Percentiles rank a stretch among this genome's conserved stretches.
phyloP scores from a whole-genome alignment of 1,284 basidiomycete species.

The Melampsora americana region DNA sequence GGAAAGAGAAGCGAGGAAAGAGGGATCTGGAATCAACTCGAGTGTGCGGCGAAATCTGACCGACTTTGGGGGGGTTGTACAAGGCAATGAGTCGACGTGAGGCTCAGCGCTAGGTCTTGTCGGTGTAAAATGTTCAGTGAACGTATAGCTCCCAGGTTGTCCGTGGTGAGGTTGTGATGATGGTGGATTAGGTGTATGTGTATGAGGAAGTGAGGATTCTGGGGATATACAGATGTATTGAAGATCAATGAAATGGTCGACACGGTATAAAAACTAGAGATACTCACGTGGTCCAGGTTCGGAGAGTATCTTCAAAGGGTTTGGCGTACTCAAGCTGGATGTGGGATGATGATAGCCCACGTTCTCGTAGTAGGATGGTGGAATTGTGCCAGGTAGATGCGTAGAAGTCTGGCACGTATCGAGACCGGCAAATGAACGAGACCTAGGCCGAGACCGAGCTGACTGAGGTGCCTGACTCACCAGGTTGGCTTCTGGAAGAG shows the following conservation, averaged over 20 bases:
- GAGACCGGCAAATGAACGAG: background rate
- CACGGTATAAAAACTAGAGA: too few relatives aligned
- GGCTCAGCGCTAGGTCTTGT: background rate
- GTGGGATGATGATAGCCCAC: background rate
- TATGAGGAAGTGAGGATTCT: too few relatives aligned
- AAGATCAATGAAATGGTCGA: too few relatives aligned
- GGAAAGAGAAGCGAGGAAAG: too few relatives aligned
- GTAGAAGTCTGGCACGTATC: background rate
- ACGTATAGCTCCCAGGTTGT: too few relatives aligned
- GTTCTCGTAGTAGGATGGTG: background rate
- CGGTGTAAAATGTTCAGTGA: background rate
- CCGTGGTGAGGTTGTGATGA: too few relatives aligned
- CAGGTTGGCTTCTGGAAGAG: background rate
- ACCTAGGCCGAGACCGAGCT: background rate
- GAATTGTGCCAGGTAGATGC: background rate
- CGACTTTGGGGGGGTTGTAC: background rate
- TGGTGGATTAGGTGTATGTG: too few relatives aligned
- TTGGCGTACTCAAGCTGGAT: background rate
- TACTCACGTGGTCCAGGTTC: too few relatives aligned
- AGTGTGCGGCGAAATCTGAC: slow-evolving; percentile 38
- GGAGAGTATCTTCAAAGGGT: too few relatives aligned
- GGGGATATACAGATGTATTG: too few relatives aligned
- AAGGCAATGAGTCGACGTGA: background rate
- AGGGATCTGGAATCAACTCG: slow-evolving; percentile 35
- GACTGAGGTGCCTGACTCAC: background rate